phyloP scores from a whole-genome alignment of 345 rosid genomes.

The Citrus unshiu region DNA sequence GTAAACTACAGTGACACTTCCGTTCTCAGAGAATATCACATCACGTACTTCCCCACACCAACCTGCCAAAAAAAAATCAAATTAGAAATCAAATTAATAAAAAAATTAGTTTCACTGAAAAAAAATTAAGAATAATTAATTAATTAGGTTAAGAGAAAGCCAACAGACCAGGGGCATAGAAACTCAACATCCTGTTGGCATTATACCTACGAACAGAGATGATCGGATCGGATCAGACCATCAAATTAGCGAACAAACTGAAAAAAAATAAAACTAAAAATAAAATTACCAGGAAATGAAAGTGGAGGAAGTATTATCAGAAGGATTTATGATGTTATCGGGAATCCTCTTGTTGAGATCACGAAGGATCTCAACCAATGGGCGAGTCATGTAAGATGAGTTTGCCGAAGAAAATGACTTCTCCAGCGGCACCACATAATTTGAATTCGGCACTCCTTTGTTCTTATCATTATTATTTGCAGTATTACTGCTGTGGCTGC shows the following conservation, averaged over 20 bases:
- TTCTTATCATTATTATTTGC: conserved; percentile 29
- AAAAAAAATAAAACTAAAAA: not conserved
- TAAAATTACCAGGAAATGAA: conserved; percentile 70
- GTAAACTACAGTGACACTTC: conserved; percentile 85
- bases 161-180: conserved; percentile 87
- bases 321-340: conserved; percentile 65
- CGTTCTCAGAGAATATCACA: conserved; percentile 85
- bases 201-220: conserved; percentile 56
- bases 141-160: not conserved
- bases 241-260: not conserved
- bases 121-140: not conserved
- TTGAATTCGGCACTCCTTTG: conserved; percentile 70
- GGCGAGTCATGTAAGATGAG: conserved; percentile 79
- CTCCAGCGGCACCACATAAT: conserved; percentile 92
- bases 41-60: conserved; percentile 99
- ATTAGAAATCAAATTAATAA: not conserved
- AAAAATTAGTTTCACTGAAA: too few species aligned
- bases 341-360: conserved; percentile 96
- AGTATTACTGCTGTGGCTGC: conserved; percentile 25
- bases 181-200: conserved; percentile 97
- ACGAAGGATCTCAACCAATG: conserved; percentile 90
- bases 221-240: not conserved
- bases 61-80: conserved; percentile 35
- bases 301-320: conserved; percentile 33
- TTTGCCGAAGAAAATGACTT: conserved; percentile 55